Percentiles rank a stretch among this genome's conserved stretches.
Conservation (phyloP, 176 grass and related monocot genomes). For the Musa acuminata region DNA sequence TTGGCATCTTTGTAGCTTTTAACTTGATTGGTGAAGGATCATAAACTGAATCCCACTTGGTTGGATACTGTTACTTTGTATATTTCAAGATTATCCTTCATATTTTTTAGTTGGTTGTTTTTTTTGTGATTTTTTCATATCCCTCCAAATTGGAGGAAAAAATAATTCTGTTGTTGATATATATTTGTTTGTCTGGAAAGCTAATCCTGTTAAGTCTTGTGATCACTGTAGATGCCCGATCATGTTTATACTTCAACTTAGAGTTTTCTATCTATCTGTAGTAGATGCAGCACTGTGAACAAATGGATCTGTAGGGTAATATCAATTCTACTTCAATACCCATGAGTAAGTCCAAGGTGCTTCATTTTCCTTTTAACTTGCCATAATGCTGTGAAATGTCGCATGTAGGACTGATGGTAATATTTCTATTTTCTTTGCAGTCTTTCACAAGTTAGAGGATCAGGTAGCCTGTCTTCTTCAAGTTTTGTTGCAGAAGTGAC, state of each 20-base stretch:
- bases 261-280: background rate
- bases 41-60: no score
- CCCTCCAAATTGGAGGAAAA: no score
- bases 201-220: no score
- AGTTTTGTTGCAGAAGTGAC: background rate
- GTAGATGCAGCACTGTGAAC: background rate
- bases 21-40: no score
- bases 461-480: background rate
- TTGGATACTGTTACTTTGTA: no score
- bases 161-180: no score
- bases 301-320: constrained; percentile 4
- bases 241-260: background rate
- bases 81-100: no score
- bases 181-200: no score
- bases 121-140: no score
- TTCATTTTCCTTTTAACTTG: background rate
- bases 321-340: background rate
- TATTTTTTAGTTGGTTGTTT: no score
- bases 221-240: background rate
- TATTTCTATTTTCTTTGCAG: background rate
- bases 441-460: background rate
- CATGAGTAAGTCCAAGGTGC: background rate
- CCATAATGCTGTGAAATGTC: background rate
- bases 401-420: background rate
- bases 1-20: no score